Evolutionary conservation across 805 yeast species (phyloP).

Genomic region (Metschnikowia noctiluminum): DNA sequence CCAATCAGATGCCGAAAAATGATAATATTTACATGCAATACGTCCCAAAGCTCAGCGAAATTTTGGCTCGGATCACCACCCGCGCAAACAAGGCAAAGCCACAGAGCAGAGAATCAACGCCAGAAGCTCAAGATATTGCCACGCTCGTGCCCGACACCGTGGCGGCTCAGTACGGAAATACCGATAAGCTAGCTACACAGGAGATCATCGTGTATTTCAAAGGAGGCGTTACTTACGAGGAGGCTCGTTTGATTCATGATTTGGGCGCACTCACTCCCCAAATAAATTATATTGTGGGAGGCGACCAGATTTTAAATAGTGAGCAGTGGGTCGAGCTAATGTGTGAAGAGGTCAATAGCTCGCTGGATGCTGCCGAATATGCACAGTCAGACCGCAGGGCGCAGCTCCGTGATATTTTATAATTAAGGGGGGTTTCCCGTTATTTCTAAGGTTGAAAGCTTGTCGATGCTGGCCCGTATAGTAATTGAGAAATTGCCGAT

Average conservation of each 20-base stretch:
- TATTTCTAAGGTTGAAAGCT: no score
- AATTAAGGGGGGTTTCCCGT: background rate
- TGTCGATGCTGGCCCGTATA: no score
- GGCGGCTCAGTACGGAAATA: constrained; percentile 24
- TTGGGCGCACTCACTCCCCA: constrained; percentile 55
- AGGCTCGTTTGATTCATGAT: constrained; percentile 76
- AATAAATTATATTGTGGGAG: constrained; percentile 75
- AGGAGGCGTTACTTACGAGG: constrained; percentile 94
- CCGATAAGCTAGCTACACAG: constrained; percentile 39
- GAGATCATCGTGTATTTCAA: constrained; percentile 70
- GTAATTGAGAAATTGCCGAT: no score
- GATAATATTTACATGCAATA: constrained; percentile 91
- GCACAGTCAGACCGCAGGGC: constrained; percentile 35
- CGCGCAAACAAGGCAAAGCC: constrained; percentile 8
- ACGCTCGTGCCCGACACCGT: constrained; percentile 41
- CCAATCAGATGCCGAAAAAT: constrained; percentile 26
- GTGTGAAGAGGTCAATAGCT: constrained; percentile 28
- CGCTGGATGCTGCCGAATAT: constrained; percentile 7
- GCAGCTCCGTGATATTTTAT: constrained; percentile 36
- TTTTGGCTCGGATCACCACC: constrained; percentile 22
- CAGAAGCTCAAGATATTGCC: constrained; percentile 18
- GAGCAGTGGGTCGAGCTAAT: constrained; percentile 30
- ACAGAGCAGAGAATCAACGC: constrained; percentile 6
- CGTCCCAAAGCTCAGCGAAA: constrained; percentile 62
- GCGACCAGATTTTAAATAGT: constrained; percentile 43